These are phyloP conservation scores for Fomitopsis palustris DNA, from an alignment of 1,284 basidiomycete genomes.

Conservation along the genomic window DNA sequence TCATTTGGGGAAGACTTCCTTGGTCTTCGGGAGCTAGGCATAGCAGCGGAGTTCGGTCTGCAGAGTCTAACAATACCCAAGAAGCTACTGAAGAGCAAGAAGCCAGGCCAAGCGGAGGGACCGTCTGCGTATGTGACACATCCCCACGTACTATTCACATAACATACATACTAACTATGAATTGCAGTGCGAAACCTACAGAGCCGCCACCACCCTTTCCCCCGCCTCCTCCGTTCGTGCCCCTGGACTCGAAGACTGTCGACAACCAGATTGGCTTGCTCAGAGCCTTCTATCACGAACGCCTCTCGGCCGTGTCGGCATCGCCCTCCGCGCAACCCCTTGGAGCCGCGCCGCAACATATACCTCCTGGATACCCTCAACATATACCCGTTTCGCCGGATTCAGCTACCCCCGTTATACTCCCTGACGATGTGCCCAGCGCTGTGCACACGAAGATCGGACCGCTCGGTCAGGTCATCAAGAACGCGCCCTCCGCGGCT, in stretches of 20 bases:
- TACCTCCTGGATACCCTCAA: constrained; percentile 6
- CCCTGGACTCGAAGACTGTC: constrained; percentile 60
- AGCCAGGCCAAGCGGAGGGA: constrained; percentile 32
- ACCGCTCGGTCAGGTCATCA: constrained; percentile 67
- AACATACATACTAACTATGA: constrained; percentile 6
- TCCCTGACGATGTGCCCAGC: constrained; percentile 62
- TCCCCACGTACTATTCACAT: background rate
- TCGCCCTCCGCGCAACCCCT: constrained; percentile 8
- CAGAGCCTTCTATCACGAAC: constrained; percentile 68
- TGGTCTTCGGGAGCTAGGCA: constrained; percentile 84
- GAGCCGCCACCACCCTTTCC: constrained; percentile 86
- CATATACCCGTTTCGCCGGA: background rate
- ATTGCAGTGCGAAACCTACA: constrained; percentile 51
- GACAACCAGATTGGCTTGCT: constrained; percentile 85
- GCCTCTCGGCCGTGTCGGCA: constrained; percentile 46
- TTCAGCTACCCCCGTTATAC: constrained; percentile 27
- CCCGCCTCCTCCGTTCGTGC: constrained; percentile 77
- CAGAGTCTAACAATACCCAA: constrained; percentile 78
- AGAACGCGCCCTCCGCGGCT: constrained; percentile 27
- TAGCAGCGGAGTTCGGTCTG: constrained; percentile 86
- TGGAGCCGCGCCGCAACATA: background rate
- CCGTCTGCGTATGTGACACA: constrained; percentile 44
- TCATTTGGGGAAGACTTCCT: constrained; percentile 92
- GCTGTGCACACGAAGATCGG: constrained; percentile 65
- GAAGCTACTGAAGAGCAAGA: constrained; percentile 72